Base-by-base conservation (phyloP, 1,284 basidiomycete genomes). In the Golubevia sp. region DNA sequence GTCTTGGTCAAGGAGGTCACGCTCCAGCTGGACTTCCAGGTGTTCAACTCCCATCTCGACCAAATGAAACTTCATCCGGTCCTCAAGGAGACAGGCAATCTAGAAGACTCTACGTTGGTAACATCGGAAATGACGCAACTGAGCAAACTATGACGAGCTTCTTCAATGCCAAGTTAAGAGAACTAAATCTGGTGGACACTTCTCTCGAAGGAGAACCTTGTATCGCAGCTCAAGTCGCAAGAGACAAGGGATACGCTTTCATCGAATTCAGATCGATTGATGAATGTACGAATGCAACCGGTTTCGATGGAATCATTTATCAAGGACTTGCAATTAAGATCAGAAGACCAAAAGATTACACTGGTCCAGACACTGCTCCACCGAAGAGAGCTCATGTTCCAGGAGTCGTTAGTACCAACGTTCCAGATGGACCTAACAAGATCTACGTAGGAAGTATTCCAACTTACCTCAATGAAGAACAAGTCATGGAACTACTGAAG, bases 401-500 rank as follows among this genome's bases (percentile, higher is more conserved):
- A 7, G 68, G 80, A 49, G 70, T 79, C 27, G 74, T 81, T 64
- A 73, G 70, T 52, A 82, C 79, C 18, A 83, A 75, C 48, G 80
- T 83, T n/a, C 79, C 79, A 20, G 79, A 83, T 53, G 70, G 71
- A 26, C 73, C 76, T 3, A 74, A 76, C 63, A 82, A 82, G 67
- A 76, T 83, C 64, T 83, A 73, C 54, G 67, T 83, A 25, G 81
- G 79, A 27, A 74, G 71, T 8, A 61, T 83, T 13, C 81, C 81
- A 5, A 75, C 71, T 2, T 82, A 82, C 60, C 69, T 83, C 3
- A 68, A 67, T 13, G 77, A 80, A 54, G 76, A 76, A 25, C 77
- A 83, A 66, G 76, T 83, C 27, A 72, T 76, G 48, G 79, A 82
- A 71, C 70, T 83, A 25, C 66, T 83, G 44, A 76, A 82, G 62